A percentile compares a stretch with the other conserved stretches of the same genome.
Evolutionary conservation across 768 basidiomycete genomes (phyloP).

Genomic region (Russula sp.): DNA sequence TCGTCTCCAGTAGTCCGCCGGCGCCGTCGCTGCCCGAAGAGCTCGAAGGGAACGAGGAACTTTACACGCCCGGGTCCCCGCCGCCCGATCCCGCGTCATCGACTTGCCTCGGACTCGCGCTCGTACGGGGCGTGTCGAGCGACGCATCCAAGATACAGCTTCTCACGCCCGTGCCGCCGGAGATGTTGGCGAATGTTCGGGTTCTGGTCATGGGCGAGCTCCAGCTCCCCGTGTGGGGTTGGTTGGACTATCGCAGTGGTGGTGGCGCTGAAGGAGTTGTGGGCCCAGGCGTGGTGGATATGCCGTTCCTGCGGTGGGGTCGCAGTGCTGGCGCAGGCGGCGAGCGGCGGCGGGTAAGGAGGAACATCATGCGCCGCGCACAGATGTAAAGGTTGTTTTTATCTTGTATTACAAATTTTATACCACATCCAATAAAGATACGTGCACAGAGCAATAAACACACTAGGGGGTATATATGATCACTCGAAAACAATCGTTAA

Average conservation of each 20-base stretch:
- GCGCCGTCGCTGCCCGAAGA: neutral
- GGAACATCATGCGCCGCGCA: slow-evolving; percentile 81
- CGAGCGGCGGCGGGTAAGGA: slow-evolving; percentile 63
- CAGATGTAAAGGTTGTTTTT: slow-evolving; percentile 42
- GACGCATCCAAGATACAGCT: slow-evolving; percentile 47
- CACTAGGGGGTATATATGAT: neutral
- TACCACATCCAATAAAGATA: slow-evolving; percentile 6
- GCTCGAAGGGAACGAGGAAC: slow-evolving; percentile 26
- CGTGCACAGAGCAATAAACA: neutral
- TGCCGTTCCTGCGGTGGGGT: slow-evolving; percentile 78
- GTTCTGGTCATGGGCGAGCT: slow-evolving; percentile 80
- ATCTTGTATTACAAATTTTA: neutral
- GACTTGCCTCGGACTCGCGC: slow-evolving; percentile 64
- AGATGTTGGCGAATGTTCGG: slow-evolving; percentile 35
- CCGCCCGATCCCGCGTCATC: slow-evolving; percentile 55
- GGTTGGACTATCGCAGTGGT: slow-evolving; percentile 58
- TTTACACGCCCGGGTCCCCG: slow-evolving; percentile 51
- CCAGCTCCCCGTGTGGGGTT: slow-evolving; percentile 80
- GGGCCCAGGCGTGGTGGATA: slow-evolving; percentile 44
- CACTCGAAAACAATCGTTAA: slow-evolving; percentile 32
- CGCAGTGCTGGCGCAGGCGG: slow-evolving; percentile 63
- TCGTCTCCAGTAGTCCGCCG: slow-evolving; percentile 37
- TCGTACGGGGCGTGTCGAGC: slow-evolving; percentile 48
- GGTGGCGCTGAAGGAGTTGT: slow-evolving; percentile 36
- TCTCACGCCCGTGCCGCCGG: slow-evolving; percentile 66